Conservation (phyloP, 192 early-diverging fungal genomes). For the Coemansia sp. region DNA sequence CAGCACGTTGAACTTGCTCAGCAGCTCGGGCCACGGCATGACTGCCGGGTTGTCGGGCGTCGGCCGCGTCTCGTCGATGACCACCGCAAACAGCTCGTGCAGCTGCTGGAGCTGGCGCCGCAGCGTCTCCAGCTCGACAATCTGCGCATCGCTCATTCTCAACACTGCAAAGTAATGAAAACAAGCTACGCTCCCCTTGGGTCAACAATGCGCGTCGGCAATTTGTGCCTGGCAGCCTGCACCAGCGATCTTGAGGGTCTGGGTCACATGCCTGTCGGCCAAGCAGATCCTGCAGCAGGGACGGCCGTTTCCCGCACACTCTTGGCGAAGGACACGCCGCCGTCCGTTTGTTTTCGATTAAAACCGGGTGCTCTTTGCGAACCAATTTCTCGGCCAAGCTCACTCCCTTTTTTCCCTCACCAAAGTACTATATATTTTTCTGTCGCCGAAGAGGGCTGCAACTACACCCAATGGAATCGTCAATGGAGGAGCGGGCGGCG, state of each 20-base stretch:
- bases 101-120: constrained; percentile 52
- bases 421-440: too few species aligned
- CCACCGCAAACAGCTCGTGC: constrained; percentile 41
- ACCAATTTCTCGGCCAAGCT: too few species aligned
- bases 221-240: neutral
- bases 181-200: neutral
- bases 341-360: too few species aligned
- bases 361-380: too few species aligned
- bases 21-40: constrained; percentile 46
- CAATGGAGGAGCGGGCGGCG: constrained; percentile 45
- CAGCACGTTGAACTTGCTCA: constrained; percentile 54
- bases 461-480: neutral
- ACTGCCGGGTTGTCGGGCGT: constrained; percentile 39
- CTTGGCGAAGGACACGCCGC: too few species aligned
- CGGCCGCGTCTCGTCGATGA: constrained; percentile 48
- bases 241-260: constrained; percentile 1
- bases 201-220: too few species aligned
- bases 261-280: constrained; percentile 1
- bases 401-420: too few species aligned
- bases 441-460: too few species aligned
- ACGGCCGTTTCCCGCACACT: too few species aligned
- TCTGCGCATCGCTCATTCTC: constrained; percentile 24
- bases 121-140: constrained; percentile 49
- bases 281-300: neutral
- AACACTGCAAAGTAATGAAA: neutral